These are phyloP conservation scores for Gilbertella persicaria DNA, from an alignment of 371 early-diverging fungal genomes.

Conservation along the genomic window DNA sequence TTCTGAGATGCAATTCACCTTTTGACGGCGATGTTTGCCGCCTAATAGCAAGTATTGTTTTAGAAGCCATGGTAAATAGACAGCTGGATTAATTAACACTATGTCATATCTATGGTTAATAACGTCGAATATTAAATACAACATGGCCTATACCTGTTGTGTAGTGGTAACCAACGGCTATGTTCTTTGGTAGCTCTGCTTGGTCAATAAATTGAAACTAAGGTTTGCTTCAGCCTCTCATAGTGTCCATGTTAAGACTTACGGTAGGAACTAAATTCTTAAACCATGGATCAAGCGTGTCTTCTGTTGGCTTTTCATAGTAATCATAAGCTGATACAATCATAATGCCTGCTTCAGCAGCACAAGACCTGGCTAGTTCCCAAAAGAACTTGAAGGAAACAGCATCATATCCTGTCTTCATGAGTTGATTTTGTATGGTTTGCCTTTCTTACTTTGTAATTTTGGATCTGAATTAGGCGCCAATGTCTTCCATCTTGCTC, in stretches of 20 bases:
- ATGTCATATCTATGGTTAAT: neutral
- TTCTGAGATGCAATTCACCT: conserved; percentile 51
- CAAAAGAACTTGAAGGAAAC: conserved; percentile 33
- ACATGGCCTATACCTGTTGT: conserved; percentile 55
- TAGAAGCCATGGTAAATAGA: conserved; percentile 66
- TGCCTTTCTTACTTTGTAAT: conserved; percentile 27
- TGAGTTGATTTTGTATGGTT: neutral
- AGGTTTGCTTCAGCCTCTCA: too few relatives aligned
- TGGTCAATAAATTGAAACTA: conserved; percentile 39
- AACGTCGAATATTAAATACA: too few relatives aligned
- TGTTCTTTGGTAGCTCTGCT: conserved; percentile 44
- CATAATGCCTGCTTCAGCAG: conserved; percentile 35
- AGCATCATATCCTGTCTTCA: conserved; percentile 25
- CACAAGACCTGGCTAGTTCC: conserved; percentile 30
- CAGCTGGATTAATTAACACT: conserved; percentile 54
- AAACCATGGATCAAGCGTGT: conserved; percentile 54
- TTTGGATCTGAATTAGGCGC: conserved; percentile 54
- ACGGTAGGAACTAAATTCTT: conserved; percentile 51
- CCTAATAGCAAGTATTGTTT: conserved; percentile 54
- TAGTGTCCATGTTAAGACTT: conserved; percentile 23
- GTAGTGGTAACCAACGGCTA: conserved; percentile 49
- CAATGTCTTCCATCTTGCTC: conserved; percentile 72
- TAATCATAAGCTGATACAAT: conserved; percentile 35
- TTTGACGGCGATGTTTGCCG: conserved; percentile 47
- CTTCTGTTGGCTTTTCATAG: conserved; percentile 39